Evolutionary conservation across 2,329 filamentous ascomycete species (phyloP).

Genomic region (Tolypocladium cylindrosporum): DNA sequence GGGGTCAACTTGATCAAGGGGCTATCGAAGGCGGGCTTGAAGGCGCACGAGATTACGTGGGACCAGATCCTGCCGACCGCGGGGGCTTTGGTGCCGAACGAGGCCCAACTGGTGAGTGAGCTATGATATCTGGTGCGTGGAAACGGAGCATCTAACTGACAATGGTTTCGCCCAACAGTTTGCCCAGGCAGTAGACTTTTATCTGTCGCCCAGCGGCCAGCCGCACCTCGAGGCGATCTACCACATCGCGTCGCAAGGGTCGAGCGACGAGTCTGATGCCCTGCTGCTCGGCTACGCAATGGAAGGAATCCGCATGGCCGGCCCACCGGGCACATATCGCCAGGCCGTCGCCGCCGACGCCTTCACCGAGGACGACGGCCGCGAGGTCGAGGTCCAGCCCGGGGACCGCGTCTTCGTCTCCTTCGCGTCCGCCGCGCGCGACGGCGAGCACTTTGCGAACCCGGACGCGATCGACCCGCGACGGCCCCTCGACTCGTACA

Average conservation of each 20-base stretch:
- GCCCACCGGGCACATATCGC: slow-evolving; percentile 52
- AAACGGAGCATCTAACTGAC: not conserved
- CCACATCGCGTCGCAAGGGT: slow-evolving; percentile 43
- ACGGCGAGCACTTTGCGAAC: slow-evolving; percentile 49
- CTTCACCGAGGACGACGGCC: slow-evolving; percentile 41
- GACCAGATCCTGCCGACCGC: slow-evolving; percentile 60
- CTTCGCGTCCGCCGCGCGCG: slow-evolving; percentile 46
- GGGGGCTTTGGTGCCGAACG: slow-evolving; percentile 57
- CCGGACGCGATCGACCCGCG: slow-evolving; percentile 51
- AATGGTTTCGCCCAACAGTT: slow-evolving; percentile 33
- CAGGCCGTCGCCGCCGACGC: slow-evolving; percentile 35
- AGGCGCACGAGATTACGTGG: slow-evolving; percentile 58
- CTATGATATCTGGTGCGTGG: no score
- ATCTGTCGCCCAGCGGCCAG: slow-evolving; percentile 47
- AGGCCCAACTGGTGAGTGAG: slow-evolving; percentile 51
- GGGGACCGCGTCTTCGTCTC: slow-evolving; percentile 55
- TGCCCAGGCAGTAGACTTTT: slow-evolving; percentile 64
- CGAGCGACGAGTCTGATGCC: slow-evolving; percentile 48
- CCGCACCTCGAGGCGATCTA: slow-evolving; percentile 51
- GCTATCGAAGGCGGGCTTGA: slow-evolving; percentile 53
- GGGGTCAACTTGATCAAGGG: slow-evolving; percentile 56
- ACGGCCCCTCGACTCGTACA: slow-evolving; percentile 53
- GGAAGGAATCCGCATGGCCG: slow-evolving; percentile 61
- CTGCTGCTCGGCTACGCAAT: slow-evolving; percentile 58
- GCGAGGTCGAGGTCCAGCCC: slow-evolving; percentile 37